Base-by-base conservation (phyloP, 768 basidiomycete genomes). In the Mycena metata region DNA sequence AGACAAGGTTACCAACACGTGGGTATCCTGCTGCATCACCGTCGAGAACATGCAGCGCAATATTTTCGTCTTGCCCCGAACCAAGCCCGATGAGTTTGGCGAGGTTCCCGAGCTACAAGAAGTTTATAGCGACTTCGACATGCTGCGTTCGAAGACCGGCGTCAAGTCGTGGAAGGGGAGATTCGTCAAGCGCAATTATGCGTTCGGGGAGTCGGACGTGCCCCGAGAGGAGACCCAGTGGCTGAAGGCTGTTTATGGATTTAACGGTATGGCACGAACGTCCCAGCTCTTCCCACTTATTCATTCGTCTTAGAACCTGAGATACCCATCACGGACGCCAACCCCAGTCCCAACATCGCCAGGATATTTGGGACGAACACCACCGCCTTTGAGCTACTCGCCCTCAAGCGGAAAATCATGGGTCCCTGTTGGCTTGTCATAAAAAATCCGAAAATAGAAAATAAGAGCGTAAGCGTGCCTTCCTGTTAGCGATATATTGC, bases 401-500 rank as follows among this genome's bases (percentile, higher is more conserved):
- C 96, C 2, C 73, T 99, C 51, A 99, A 99, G 79, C 90, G 96
- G 36, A 98, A 96, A 81, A 98, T 99, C 64, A 98, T 98, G 96
- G 98, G 98, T 0, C 96, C 98, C 0, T 99, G 98, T 76, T 99
- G 98, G 98, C 83, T 99, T 50, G 86, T 91, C 63, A 87, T 99
- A 69, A 91, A 92, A 79, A 86, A 91, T 51, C 91, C 92, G 1
- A 80, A 85, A 24, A 81, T 96, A 19, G 93, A 93, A 55, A 81
- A 90, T 72, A 91, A 94, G 79, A 93, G 93, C 2, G 96, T 98
- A 77, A 60, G 91, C 79, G 16, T 26, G 13, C 3, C 2, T 21
- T 3, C 36, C 9, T 26, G 55, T 26, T 24, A 39, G 26, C 11
- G 17, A 4, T 64, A 36, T 16, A 43, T 61, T 47, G 54, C n/a